phyloP scores from a whole-genome alignment of 345 rosid genomes.

The Limnanthes douglasii region DNA sequence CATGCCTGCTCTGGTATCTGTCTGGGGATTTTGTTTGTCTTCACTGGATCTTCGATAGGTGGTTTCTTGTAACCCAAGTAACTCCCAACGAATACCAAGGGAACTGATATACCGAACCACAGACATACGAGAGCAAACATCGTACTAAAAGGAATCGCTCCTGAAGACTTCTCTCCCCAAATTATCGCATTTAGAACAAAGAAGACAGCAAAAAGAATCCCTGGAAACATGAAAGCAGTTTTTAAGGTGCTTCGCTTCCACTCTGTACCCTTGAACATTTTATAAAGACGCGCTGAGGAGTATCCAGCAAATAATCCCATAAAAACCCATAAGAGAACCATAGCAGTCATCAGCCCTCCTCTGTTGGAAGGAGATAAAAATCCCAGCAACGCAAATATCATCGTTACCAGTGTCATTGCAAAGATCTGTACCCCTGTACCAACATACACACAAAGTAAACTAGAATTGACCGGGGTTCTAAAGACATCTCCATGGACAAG shows the following conservation, averaged over 20 bases:
- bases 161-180: conserved; percentile 95
- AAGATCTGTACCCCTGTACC: conserved; percentile 96
- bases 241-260: conserved; percentile 92
- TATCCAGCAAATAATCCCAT: conserved; percentile 95
- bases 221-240: conserved; percentile 93
- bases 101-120: conserved; percentile 97
- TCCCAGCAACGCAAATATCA: conserved; percentile 91
- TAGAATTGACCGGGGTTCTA: conserved; percentile 72
- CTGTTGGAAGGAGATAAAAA: conserved; percentile 94
- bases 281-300: conserved; percentile 75
- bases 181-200: conserved; percentile 79
- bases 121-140: conserved; percentile 93
- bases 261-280: conserved; percentile 89
- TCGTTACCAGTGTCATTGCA: conserved; percentile 86
- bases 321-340: conserved; percentile 97
- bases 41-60: conserved; percentile 79
- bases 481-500: conserved; percentile 96
- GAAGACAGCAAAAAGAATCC: conserved; percentile 66
- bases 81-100: conserved; percentile 88
- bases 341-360: conserved; percentile 98
- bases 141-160: conserved; percentile 94
- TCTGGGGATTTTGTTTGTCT: conserved; percentile 91
- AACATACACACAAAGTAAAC: conserved; percentile 77
- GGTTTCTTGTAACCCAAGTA: conserved; percentile 91
- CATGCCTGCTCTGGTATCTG: conserved; percentile 94